Base-by-base conservation (phyloP, 2,329 filamentous ascomycete genomes). In the Botrytis paeoniae region DNA sequence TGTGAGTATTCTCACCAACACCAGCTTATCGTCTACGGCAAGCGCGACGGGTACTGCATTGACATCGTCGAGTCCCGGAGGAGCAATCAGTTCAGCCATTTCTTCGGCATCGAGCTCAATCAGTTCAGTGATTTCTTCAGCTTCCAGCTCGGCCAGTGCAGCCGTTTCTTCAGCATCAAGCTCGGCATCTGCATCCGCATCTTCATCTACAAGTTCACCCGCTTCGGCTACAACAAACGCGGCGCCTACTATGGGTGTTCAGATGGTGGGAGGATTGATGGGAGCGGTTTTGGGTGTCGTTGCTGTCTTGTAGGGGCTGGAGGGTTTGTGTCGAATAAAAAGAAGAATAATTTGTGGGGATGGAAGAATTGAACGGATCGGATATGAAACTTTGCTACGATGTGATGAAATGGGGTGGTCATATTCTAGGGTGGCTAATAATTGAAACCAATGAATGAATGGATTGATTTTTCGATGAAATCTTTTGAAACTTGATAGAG, bases 191-290 rank as follows among this genome's bases (percentile, higher is more conserved):
- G 29, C 22, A 16, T n/a, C n/a, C 3, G 32, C 69, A 16, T 48
- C 35, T 45, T 12, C 61, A 6, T 63, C 61, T 37, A 16, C 54
- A 29, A 59, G 59, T 37, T 61, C 59, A 39, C 20, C 59, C 7
- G 25, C 59, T 37, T 2, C 60, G 6, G 35, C 14, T n/a, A 62
- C 71, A n/a, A 29, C 57, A 12, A 73, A 73, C 20, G 64, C 65
- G 4, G 66, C 39, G 14, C 59, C 65, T n/a, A n/a, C 43, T 3
- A 35, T 72, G 37, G 32, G 51, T 2, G 39, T 59, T 7, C 43
- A 60, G 62, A 60, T 72, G 48, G 41, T 70, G 2, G 71, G 71
- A 54, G 65, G 71, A 10, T 57, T 73, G 45, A 69, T 60, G 25
- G 71, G 65, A 16, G 41, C 41, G 22, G 25, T 63, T 12, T 10